Evolutionary conservation across 352 stramenopile genomes (phyloP).

Genomic region (Thalassiosira mediterranea): DNA sequence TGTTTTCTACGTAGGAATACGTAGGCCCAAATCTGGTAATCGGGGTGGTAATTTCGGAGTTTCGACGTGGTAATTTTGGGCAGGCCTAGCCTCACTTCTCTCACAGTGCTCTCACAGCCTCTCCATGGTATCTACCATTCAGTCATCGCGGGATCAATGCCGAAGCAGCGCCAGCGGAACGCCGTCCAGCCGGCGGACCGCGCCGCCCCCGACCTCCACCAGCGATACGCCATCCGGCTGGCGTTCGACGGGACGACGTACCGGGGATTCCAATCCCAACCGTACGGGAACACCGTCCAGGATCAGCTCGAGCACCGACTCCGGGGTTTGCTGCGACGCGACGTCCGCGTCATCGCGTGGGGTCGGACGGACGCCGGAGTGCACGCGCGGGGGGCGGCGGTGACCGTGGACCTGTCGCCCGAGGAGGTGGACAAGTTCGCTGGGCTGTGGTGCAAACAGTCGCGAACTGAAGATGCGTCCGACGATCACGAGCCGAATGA

Average conservation of each 20-base stretch:
- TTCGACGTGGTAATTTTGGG: no score
- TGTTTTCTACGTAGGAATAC: no score
- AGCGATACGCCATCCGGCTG: conserved; percentile 35
- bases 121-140: no score
- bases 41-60: no score
- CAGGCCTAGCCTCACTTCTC: no score
- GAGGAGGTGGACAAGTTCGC: conserved; percentile 21
- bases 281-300: conserved; percentile 40
- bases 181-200: background rate
- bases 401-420: conserved; percentile 17
- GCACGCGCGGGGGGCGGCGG: conserved; percentile 18
- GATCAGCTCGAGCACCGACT: conserved; percentile 38
- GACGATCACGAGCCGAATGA: background rate
- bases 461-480: background rate
- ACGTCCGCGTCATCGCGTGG: conserved; percentile 26
- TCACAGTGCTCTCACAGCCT: no score
- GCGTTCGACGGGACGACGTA: conserved; percentile 35
- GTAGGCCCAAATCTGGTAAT: no score
- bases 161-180: conserved; percentile 26
- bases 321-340: conserved; percentile 16
- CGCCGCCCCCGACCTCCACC: background rate
- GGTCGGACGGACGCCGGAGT: conserved; percentile 40
- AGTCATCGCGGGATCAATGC: no score
- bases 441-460: no score
- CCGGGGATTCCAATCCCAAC: conserved; percentile 39